Evolutionary conservation across 2,329 filamentous ascomycete species (phyloP), one percentile per base, ranked within the genome.

Genomic region (Trichoderma lentiforme): DNA sequence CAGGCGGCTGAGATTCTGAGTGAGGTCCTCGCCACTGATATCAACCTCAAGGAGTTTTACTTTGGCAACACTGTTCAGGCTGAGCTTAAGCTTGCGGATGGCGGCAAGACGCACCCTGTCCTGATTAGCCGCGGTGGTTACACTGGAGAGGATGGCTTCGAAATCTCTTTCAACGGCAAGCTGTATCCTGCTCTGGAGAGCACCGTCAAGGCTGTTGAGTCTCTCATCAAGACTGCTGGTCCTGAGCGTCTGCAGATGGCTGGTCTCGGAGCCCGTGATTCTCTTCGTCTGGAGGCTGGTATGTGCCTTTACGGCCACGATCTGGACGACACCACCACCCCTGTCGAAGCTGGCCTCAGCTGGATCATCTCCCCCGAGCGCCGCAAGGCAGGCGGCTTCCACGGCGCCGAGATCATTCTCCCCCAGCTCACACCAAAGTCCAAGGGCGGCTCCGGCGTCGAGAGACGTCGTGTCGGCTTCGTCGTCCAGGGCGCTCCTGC

Each of bases 251-350:
- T 97, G 18, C 91, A 92, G 78, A 88, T 97, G 60, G 94, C 95
- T 2, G 96, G 96, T 3, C 88, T 99, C 0, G 96, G 95, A 11
- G 94, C 96, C 3, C 90, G 96, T 74, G 96, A 99, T 82, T 97
- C 92, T 73, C 89, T 99, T 73, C 91, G 96, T 61, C 90, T 99
- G 34, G 96, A 99, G 84, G 96, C 96, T 0, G 96, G 96, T 73
- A 97, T 99, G 95, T 99, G 96, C 82, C 88, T 99, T n/a, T 99
- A 99, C 83, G 96, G 96, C n/a, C 94, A 98, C 83, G 96, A 99
- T 81, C 88, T 99, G 47, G 91, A 97, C 80, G 95, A 97, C 79
- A 81, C 82, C n/a, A 89, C 86, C 21, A 89, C 88, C 18, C 88
- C 88, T 18, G 86, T 87, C 74, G 88, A 90, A 81, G 88, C 82